phyloP scores from a whole-genome alignment of 768 basidiomycete species.

The Termitomyces heimii region DNA sequence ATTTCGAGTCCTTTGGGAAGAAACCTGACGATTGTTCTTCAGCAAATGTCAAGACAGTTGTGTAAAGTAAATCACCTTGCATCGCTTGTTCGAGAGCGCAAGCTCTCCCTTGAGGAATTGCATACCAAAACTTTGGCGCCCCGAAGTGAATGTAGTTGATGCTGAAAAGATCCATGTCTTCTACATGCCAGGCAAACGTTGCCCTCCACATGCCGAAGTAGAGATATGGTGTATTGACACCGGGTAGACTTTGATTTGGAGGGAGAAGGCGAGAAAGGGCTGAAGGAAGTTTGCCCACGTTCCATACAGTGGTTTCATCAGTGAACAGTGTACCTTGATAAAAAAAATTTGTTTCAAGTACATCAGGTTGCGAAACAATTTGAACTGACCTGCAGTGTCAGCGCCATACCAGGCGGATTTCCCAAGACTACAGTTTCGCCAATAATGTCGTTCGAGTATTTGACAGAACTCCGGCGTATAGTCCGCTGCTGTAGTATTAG shows the following conservation, averaged over 20 bases:
- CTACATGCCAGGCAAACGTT: slow-evolving; percentile 98
- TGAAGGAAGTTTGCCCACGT: slow-evolving; percentile 89
- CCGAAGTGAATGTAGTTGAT: slow-evolving; percentile 99
- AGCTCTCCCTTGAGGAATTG: slow-evolving; percentile 84
- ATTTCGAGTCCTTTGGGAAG: slow-evolving; percentile 84
- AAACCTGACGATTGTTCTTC: slow-evolving; percentile 46
- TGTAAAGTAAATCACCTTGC: slow-evolving; percentile 49
- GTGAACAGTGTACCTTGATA: slow-evolving; percentile 59
- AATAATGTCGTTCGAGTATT: slow-evolving; percentile 83
- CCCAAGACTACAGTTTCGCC: slow-evolving; percentile 86
- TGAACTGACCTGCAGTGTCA: slow-evolving; percentile 73
- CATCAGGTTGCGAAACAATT: neutral
- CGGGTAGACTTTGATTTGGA: slow-evolving; percentile 68
- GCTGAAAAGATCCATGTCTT: slow-evolving; percentile 98
- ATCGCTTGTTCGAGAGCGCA: slow-evolving; percentile 83
- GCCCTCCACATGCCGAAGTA: slow-evolving; percentile 99
- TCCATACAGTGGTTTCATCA: slow-evolving; percentile 80
- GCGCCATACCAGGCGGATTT: slow-evolving; percentile 98
- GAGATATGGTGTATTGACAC: slow-evolving; percentile 95
- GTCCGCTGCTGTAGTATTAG: slow-evolving; percentile 62
- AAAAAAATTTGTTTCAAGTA: neutral
- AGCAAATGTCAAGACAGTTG: slow-evolving; percentile 1
- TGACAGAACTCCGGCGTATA: slow-evolving; percentile 88
- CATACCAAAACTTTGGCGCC: slow-evolving; percentile 96
- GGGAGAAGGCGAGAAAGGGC: slow-evolving; percentile 78